These are phyloP conservation scores for Pseudogymnoascus pannorum DNA, from an alignment of 2,329 filamentous ascomycete genomes.

Conservation along the genomic window DNA sequence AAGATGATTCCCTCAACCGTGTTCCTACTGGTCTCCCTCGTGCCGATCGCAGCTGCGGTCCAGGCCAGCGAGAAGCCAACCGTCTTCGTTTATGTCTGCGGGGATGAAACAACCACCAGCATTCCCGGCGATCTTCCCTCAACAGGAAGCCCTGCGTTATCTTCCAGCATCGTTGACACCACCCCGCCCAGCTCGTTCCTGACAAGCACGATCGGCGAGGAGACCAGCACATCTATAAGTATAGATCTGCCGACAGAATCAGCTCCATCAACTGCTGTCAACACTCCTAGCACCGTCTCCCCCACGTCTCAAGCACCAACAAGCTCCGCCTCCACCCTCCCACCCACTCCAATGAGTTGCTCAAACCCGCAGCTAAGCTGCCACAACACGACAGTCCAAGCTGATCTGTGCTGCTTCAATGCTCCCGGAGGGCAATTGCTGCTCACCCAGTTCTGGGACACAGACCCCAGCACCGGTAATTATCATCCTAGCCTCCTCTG, in stretches of 20 bases:
- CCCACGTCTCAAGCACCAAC: constrained; percentile 1
- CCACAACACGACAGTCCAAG: constrained; percentile 51
- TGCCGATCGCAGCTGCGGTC: constrained; percentile 3
- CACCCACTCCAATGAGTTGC: constrained; percentile 22
- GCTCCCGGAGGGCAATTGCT: constrained; percentile 63
- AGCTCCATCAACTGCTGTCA: constrained; percentile 1
- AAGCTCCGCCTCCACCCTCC: constrained; percentile 11
- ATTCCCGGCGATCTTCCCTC: not conserved
- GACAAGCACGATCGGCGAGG: not conserved
- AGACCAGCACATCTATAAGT: constrained; percentile 2
- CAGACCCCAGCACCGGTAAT: constrained; percentile 44
- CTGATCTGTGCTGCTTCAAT: constrained; percentile 68
- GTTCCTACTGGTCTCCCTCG: not conserved
- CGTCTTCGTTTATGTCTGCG: constrained; percentile 3
- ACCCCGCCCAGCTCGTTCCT: not conserved
- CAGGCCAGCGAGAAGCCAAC: constrained; percentile 3
- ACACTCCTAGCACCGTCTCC: constrained; percentile 15
- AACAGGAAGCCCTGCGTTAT: not conserved
- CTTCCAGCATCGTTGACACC: not conserved
- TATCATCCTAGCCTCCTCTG: not conserved
- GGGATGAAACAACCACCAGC: constrained; percentile 3
- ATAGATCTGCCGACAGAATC: constrained; percentile 1
- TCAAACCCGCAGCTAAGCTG: constrained; percentile 45
- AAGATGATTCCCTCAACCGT: not conserved
- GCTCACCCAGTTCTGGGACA: constrained; percentile 74